Conservation (phyloP, 2,329 filamentous ascomycete species). For the Paraconiothyrium sp. region DNA sequence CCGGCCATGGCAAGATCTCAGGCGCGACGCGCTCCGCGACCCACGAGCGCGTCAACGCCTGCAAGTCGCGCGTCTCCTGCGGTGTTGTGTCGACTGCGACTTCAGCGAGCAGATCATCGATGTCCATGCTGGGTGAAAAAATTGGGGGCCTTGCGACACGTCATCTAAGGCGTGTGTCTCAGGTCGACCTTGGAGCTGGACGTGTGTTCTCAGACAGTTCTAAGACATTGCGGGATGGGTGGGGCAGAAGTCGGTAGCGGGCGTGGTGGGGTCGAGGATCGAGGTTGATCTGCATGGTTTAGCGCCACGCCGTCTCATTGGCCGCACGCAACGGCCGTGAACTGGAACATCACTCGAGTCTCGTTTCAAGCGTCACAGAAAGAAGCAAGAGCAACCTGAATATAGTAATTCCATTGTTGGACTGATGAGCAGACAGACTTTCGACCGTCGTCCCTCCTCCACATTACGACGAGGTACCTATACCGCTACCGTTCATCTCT, state of each 20-base stretch:
- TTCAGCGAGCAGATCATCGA: slow-evolving; percentile 63
- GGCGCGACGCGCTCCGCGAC: slow-evolving; percentile 89
- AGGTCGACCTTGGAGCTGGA: neutral
- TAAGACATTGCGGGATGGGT: slow-evolving; percentile 13
- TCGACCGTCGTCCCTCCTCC: slow-evolving; percentile 34
- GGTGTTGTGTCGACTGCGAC: slow-evolving; percentile 58
- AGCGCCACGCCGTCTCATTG: slow-evolving; percentile 25
- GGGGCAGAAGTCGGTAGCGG: slow-evolving; percentile 22
- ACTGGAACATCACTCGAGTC: neutral
- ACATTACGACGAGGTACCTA: slow-evolving; percentile 40
- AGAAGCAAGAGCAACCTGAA: slow-evolving; percentile 14
- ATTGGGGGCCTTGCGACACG: neutral
- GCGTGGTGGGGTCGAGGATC: slow-evolving; percentile 21
- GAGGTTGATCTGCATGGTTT: slow-evolving; percentile 19
- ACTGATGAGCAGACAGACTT: slow-evolving; percentile 30
- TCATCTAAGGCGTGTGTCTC: slow-evolving; percentile 10
- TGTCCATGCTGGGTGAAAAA: slow-evolving; percentile 50
- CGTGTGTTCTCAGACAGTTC: neutral
- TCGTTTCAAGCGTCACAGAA: neutral
- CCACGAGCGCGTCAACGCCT: slow-evolving; percentile 90
- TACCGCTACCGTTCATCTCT: slow-evolving; percentile 28
- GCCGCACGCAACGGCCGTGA: neutral
- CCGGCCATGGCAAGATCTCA: slow-evolving; percentile 83
- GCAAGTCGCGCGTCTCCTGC: slow-evolving; percentile 76
- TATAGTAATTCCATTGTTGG: slow-evolving; percentile 35